Conservation (phyloP, 352 stramenopile genomes). For the Thraustochytrium sp. region DNA sequence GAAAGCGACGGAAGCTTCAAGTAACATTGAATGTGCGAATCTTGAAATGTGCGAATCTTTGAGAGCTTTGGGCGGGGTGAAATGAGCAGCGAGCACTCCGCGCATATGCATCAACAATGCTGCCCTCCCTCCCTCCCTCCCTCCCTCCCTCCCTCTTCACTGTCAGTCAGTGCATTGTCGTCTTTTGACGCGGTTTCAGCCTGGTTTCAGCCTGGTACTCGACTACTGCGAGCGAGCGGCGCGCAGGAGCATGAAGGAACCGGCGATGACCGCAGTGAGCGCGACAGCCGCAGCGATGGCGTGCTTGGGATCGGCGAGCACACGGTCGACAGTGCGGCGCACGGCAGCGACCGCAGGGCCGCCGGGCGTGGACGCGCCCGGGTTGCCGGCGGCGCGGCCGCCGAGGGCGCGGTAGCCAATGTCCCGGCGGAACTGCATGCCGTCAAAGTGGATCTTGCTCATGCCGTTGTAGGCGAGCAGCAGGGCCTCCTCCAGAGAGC, state of each 20-base stretch:
- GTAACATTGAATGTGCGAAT: too few species aligned
- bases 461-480: slow-evolving; percentile 73
- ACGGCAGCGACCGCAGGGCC: slow-evolving; percentile 43
- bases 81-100: too few species aligned
- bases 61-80: too few species aligned
- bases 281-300: background rate
- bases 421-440: slow-evolving; percentile 90
- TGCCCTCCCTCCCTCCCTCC: too few species aligned
- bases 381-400: slow-evolving; percentile 49
- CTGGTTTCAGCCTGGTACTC: background rate
- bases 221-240: background rate
- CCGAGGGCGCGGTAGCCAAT: slow-evolving; percentile 72
- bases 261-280: background rate
- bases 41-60: too few species aligned
- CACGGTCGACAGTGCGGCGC: background rate
- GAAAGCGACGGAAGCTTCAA: too few species aligned
- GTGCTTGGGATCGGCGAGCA: background rate
- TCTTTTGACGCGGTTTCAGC: background rate
- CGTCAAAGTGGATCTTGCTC: slow-evolving; percentile 75
- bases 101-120: too few species aligned
- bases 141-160: too few species aligned
- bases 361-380: background rate
- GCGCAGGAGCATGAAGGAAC: background rate
- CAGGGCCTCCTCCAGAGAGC: slow-evolving; percentile 81
- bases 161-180: background rate